Evolutionary conservation across 305 asterid genomes (phyloP).

Genomic region (Fraxinus xanthoxyloides): DNA sequence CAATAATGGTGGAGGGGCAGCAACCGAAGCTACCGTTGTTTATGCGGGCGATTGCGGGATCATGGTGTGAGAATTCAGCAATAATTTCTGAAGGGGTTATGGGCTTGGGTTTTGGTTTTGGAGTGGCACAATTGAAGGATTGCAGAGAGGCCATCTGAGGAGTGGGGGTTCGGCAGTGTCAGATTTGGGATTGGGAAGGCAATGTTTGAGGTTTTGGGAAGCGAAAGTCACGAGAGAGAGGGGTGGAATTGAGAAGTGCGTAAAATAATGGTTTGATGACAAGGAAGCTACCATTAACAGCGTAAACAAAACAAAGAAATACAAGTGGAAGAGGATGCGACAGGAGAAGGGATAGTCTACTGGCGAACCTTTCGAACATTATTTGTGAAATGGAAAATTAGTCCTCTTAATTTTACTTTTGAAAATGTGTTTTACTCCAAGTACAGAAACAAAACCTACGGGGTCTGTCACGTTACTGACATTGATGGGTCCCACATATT

Average conservation of each 20-base stretch:
- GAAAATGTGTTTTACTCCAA: too few species aligned
- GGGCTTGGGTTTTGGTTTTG: neutral
- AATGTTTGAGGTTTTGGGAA: neutral
- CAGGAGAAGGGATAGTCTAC: neutral
- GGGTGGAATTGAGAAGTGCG: neutral
- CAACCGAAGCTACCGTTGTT: constrained; percentile 53
- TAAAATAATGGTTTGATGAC: constrained; percentile 5
- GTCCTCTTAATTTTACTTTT: too few species aligned
- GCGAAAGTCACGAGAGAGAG: neutral
- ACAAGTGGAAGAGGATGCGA: neutral
- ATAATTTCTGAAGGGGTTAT: constrained; percentile 23
- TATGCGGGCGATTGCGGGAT: constrained; percentile 38
- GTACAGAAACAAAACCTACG: too few species aligned
- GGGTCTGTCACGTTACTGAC: too few species aligned
- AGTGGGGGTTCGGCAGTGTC: neutral
- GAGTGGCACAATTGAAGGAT: constrained; percentile 1
- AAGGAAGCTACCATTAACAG: neutral
- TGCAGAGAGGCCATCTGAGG: neutral
- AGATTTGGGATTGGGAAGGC: neutral
- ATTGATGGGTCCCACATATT: too few species aligned
- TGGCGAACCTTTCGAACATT: neutral
- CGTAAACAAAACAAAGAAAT: neutral
- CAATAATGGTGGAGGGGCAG: constrained; percentile 38
- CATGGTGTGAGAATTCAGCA: constrained; percentile 44
- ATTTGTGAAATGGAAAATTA: too few species aligned